Conservation (phyloP, 108 stramenopile genomes). For the Stephanodiscus triporus region DNA sequence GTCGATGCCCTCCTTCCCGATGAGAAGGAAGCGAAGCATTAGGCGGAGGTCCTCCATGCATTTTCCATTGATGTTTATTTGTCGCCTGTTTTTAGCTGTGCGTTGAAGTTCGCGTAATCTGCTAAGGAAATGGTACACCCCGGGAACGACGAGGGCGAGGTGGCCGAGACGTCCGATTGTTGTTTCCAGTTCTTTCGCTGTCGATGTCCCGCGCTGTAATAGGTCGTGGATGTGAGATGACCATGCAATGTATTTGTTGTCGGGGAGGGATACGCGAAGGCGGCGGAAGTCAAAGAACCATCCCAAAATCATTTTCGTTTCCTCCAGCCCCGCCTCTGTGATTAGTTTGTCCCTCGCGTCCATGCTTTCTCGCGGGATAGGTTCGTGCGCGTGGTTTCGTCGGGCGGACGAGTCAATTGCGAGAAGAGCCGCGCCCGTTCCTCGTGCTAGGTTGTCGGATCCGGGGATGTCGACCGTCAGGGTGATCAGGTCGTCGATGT, state of each 20-base stretch:
- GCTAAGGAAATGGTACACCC: constrained; percentile 13
- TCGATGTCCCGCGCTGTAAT: neutral
- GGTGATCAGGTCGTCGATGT: neutral
- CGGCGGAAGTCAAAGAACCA: neutral
- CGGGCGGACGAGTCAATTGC: too few relatives aligned
- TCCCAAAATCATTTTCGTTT: neutral
- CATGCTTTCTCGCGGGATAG: too few relatives aligned
- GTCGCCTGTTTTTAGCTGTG: neutral
- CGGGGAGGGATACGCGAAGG: neutral
- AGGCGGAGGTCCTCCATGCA: neutral
- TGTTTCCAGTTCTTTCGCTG: constrained; percentile 2
- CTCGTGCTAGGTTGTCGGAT: too few relatives aligned
- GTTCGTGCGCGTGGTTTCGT: too few relatives aligned
- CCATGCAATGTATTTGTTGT: neutral
- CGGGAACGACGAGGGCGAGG: neutral
- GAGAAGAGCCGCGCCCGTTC: too few relatives aligned
- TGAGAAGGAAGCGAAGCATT: neutral
- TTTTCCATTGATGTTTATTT: neutral
- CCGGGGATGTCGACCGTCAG: neutral
- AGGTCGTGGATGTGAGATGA: too few relatives aligned
- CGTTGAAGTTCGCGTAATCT: neutral
- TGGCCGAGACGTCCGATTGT: constrained; percentile 4
- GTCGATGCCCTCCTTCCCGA: constrained; percentile 4
- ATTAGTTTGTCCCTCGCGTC: too few relatives aligned
- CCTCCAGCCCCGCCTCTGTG: neutral